A percentile compares a stretch with the other conserved stretches of the same genome.
phyloP scores from a whole-genome alignment of 257 asterid genomes.

The Coffea canephora region DNA sequence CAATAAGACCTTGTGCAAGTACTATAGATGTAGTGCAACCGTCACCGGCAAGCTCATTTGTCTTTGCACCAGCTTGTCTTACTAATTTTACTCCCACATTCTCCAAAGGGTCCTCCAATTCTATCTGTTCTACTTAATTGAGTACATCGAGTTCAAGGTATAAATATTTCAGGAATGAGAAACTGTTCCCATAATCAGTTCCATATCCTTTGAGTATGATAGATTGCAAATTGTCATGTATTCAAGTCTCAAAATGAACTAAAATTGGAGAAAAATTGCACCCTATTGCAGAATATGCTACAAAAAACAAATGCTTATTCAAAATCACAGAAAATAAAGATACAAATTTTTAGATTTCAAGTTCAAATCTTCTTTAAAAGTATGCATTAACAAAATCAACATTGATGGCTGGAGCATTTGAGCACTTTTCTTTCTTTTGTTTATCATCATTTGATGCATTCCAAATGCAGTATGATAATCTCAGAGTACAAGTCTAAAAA shows the following conservation, averaged over 20 bases:
- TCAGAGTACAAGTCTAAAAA: background rate
- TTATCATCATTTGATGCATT: background rate
- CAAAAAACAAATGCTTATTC: background rate
- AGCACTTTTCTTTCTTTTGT: too few species aligned
- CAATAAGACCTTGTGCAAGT: conserved; percentile 78
- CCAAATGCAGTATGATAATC: background rate
- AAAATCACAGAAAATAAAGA: background rate
- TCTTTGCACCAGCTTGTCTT: conserved; percentile 86
- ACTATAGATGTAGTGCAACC: conserved; percentile 82
- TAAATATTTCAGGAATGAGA: background rate
- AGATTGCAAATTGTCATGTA: background rate
- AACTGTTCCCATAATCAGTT: background rate
- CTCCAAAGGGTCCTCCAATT: conserved; percentile 86
- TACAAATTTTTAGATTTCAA: background rate
- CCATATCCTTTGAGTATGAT: background rate
- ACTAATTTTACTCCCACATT: conserved; percentile 83
- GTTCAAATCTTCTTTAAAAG: background rate
- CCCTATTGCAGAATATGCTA: background rate
- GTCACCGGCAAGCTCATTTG: conserved; percentile 87
- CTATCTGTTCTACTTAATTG: conserved; percentile 63
- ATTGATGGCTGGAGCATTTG: too few species aligned
- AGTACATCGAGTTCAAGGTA: conserved; percentile 18
- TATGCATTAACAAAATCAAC: too few species aligned
- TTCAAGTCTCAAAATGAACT: background rate
- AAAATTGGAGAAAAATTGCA: background rate